Evolutionary conservation across 768 basidiomycete species (phyloP).

Genomic region (Phylloporus arenicola): DNA sequence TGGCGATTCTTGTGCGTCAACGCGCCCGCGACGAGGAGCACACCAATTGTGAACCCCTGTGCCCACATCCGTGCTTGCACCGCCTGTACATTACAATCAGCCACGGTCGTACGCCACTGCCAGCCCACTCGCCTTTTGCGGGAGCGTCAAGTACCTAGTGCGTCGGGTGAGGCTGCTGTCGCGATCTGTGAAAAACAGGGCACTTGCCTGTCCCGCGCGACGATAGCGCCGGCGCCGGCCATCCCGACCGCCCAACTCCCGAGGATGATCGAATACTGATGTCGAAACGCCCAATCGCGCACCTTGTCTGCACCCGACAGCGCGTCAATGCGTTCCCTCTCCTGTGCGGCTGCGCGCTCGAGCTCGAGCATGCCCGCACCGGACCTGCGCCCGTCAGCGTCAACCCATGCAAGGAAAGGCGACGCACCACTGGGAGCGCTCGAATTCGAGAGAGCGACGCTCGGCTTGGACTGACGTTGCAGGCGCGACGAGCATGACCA

Average conservation of each 20-base stretch:
- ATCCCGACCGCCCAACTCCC: constrained; percentile 72
- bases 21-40: constrained; percentile 65
- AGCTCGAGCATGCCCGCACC: constrained; percentile 49
- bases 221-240: constrained; percentile 56
- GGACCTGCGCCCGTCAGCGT: constrained; percentile 13
- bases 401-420: not conserved
- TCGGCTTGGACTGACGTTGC: constrained; percentile 70
- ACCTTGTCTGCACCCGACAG: constrained; percentile 49
- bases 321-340: constrained; percentile 43
- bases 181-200: too few species aligned
- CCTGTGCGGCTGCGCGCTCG: constrained; percentile 35
- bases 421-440: constrained; percentile 56
- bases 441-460: constrained; percentile 58
- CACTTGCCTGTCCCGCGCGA: constrained; percentile 60
- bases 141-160: constrained; percentile 22
- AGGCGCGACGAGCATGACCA: constrained; percentile 64
- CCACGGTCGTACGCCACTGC: too few species aligned
- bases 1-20: constrained; percentile 49
- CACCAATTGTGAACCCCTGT: constrained; percentile 73
- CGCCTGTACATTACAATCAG: constrained; percentile 22
- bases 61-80: constrained; percentile 91
- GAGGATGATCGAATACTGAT: constrained; percentile 70
- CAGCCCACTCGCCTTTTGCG: constrained; percentile 21
- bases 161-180: not conserved
- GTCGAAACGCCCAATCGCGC: constrained; percentile 56